Evolutionary conservation across 129 eudicot species (phyloP).

Genomic region (Helianthus tuberosus): DNA sequence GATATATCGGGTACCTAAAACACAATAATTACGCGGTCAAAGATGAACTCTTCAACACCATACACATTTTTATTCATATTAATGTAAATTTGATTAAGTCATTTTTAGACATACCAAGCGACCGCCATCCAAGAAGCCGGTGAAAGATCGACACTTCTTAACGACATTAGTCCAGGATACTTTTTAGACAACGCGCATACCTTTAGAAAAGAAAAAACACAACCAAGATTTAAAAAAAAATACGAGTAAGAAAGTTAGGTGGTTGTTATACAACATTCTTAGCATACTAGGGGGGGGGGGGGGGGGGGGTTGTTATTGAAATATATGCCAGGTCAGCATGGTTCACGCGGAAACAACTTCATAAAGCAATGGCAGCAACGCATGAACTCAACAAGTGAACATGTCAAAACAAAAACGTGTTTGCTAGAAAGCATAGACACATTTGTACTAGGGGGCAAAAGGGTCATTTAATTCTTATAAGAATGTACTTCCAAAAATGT

Average conservation of each 20-base stretch:
- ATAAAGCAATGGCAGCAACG: conserved; percentile 14
- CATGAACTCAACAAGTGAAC: conserved; percentile 26
- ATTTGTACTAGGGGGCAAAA: conserved; percentile 24
- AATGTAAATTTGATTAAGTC: neutral
- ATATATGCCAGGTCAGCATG: conserved; percentile 27
- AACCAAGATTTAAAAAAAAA: neutral
- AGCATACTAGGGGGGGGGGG: conserved; percentile 2
- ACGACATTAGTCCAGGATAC: conserved; percentile 69
- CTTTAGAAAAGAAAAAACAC: conserved; percentile 31
- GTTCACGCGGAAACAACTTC: conserved; percentile 36
- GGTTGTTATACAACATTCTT: conserved; percentile 7
- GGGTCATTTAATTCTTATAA: conserved; percentile 10
- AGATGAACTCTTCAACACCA: neutral
- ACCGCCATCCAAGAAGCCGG: conserved; percentile 87
- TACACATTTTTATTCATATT: neutral
- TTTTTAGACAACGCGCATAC: conserved; percentile 53
- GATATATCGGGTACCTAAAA: conserved; percentile 89
- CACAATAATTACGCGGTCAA: conserved; percentile 1
- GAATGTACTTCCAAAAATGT: neutral
- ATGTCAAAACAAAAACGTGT: conserved; percentile 40
- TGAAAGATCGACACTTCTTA: conserved; percentile 78
- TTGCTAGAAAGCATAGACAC: conserved; percentile 22
- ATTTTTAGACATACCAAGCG: conserved; percentile 54
- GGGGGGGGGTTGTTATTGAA: conserved; percentile 3
- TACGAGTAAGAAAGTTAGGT: neutral